Base-by-base conservation (phyloP, 371 early-diverging fungal species). In the Saksenaea oblongispora region DNA sequence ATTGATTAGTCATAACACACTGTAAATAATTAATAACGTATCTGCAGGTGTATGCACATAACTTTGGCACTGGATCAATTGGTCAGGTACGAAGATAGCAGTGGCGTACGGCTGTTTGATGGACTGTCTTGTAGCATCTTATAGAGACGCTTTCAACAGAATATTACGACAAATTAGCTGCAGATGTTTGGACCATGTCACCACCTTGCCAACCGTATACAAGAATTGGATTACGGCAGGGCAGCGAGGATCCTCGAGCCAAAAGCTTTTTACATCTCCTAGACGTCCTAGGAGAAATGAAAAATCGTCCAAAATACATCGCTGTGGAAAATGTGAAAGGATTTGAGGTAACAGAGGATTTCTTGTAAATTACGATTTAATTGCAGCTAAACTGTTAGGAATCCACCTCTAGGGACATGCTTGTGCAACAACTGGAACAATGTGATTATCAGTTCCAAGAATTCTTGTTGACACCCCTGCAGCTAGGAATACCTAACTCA, bases 171-270 rank as follows among this genome's bases (percentile, higher is more conserved):
- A 75, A 79, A 26, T 71, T 87, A 42, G 72, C 77, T 34, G 91
- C 92, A 1, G 88, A 93, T 67, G 74, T 93, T 26, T 93, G 90
- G 89, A 87, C 91, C 31, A 90, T 94, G 90, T 91, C 91, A 11
- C 93, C 92, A 54, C 92, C 93, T 1, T 93, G 93, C 70, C 93
- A 93, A 64, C 92, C 93, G 14, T 93, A 92, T 66, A 93, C 94
- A 15, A 80, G 94, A 37, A 85, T 88, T 35, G 92, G 93, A 15
- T 75, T 86, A 22, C 89, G 90, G 61, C 81, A 85, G 66, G 93
- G 91, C 10, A 89, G 89, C 24, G 82, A 87, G 28, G 95, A 94
- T 72, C 72, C 78, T 28, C 85, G 95, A 4, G 85, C 93, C 5
- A 89, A 89, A 59, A 86, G 86, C 57, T 93, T 93, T 58, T 75